These are phyloP conservation scores for Mucor piriformis DNA, from an alignment of 371 early-diverging fungal genomes.

Conservation along the genomic window DNA sequence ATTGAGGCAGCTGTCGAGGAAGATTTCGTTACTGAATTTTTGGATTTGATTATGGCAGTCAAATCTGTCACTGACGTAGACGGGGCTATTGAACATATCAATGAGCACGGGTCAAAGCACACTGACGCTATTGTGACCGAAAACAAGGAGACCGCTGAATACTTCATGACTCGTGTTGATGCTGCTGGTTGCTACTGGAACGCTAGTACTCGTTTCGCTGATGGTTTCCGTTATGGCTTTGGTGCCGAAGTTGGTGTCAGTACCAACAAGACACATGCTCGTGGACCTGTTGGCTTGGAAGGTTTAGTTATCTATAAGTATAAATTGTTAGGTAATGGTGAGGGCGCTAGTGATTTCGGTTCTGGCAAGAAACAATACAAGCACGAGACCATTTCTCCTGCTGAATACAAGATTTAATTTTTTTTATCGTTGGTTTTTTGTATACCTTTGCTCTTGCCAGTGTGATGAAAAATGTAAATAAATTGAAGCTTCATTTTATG, in stretches of 20 bases:
- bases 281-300: conserved; percentile 97
- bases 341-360: conserved; percentile 79
- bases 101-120: conserved; percentile 91
- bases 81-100: conserved; percentile 90
- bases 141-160: conserved; percentile 68
- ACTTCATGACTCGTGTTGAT: conserved; percentile 90
- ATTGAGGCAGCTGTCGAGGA: conserved; percentile 38
- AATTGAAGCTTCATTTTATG: too few relatives aligned
- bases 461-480: too few relatives aligned
- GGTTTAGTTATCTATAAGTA: conserved; percentile 97
- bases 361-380: conserved; percentile 73
- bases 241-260: conserved; percentile 96
- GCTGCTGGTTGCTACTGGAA: conserved; percentile 98
- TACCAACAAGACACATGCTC: conserved; percentile 97
- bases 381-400: conserved; percentile 60
- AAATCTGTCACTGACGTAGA: conserved; percentile 74
- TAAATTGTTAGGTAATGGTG: conserved; percentile 89
- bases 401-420: conserved; percentile 27
- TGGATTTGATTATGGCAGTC: conserved; percentile 86
- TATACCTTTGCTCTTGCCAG: too few relatives aligned
- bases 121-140: conserved; percentile 94
- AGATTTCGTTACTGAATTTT: conserved; percentile 89
- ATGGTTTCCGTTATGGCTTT: conserved; percentile 97
- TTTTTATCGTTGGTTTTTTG: too few relatives aligned
- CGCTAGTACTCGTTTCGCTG: conserved; percentile 94